These are phyloP conservation scores for Trametes cinnabarina DNA, from an alignment of 768 basidiomycete genomes.

Conservation along the genomic window DNA sequence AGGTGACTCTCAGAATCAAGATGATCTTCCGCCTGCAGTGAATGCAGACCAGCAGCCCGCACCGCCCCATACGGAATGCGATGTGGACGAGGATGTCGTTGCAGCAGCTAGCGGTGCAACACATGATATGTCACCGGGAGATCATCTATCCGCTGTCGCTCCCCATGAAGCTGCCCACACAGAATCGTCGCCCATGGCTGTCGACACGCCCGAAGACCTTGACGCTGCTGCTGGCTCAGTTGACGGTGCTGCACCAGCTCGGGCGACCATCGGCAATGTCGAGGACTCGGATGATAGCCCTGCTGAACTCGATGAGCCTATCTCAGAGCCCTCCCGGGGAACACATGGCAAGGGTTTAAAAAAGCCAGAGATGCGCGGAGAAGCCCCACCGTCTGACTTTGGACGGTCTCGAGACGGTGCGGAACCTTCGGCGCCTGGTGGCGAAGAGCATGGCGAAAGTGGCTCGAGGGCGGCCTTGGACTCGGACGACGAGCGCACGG, in stretches of 20 bases:
- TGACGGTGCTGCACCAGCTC: background rate
- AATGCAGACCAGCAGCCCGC: background rate
- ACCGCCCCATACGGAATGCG: background rate
- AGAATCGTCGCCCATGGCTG: background rate
- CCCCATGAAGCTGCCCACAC: background rate
- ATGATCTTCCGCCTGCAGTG: background rate
- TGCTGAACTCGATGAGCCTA: conserved; percentile 13
- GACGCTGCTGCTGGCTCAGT: background rate
- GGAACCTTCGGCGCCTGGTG: too few species aligned
- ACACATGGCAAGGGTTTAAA: background rate
- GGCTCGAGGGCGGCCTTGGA: conserved; percentile 1
- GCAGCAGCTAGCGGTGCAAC: too few species aligned
- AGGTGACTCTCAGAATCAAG: conserved; percentile 18
- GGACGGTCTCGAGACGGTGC: background rate
- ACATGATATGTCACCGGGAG: background rate
- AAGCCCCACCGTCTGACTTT: background rate
- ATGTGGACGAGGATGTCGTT: too few species aligned
- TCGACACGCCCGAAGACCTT: background rate
- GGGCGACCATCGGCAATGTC: background rate
- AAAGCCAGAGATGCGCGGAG: background rate
- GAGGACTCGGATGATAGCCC: conserved; percentile 1
- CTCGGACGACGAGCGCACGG: conserved; percentile 21
- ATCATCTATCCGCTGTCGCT: background rate
- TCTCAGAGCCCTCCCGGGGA: background rate
- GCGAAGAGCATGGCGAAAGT: background rate